These are phyloP conservation scores for Fraxinus quadrangulata DNA, from an alignment of 257 asterid genomes.

Conservation along the genomic window DNA sequence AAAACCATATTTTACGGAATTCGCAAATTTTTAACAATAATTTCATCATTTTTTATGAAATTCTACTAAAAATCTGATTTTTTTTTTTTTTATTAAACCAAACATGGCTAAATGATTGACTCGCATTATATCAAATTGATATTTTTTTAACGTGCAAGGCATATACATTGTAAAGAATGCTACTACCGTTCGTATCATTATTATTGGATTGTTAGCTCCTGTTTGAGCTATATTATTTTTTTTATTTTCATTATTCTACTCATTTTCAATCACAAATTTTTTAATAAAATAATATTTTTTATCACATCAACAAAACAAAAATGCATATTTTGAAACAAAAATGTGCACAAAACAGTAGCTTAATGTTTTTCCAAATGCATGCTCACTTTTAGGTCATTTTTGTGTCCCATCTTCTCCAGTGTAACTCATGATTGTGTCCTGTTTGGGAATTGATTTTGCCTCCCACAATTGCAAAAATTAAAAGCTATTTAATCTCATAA, in stretches of 20 bases:
- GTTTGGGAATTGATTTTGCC: constrained; percentile 40
- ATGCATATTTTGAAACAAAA: too few species aligned
- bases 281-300: too few species aligned
- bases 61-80: background rate
- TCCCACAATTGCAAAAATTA: constrained; percentile 34
- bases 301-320: too few species aligned
- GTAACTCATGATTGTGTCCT: constrained; percentile 18
- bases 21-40: too few species aligned
- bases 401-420: background rate
- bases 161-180: background rate
- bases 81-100: background rate
- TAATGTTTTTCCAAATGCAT: constrained; percentile 2
- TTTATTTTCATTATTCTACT: too few species aligned
- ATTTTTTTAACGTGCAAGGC: too few species aligned
- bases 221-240: too few species aligned
- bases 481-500: constrained; percentile 29
- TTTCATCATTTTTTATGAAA: too few species aligned
- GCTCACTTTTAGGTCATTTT: constrained; percentile 9
- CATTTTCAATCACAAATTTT: too few species aligned
- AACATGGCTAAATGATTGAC: background rate
- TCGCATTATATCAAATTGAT: background rate
- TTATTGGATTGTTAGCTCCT: background rate
- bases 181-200: background rate
- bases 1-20: too few species aligned
- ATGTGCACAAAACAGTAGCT: too few species aligned